phyloP scores from a whole-genome alignment of 1,284 basidiomycete species.

The Vanrija pseudolonga region DNA sequence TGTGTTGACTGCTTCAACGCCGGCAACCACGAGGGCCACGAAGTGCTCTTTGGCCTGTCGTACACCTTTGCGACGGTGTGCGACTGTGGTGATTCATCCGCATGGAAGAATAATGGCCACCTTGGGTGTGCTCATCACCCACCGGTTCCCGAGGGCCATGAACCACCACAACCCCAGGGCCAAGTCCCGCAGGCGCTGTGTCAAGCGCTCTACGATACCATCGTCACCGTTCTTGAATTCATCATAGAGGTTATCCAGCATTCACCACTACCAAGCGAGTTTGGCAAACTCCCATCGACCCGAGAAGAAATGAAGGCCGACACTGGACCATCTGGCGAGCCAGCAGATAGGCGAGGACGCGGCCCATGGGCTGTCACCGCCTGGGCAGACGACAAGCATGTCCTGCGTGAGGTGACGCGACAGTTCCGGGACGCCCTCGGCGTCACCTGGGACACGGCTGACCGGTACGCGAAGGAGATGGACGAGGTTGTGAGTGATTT shows the following conservation, averaged over 20 bases:
- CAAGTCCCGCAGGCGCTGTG: conserved; percentile 57
- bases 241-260: conserved; percentile 79
- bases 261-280: conserved; percentile 70
- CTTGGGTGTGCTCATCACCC: conserved; percentile 70
- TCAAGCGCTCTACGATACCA: conserved; percentile 66
- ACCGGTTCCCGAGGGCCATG: conserved; percentile 35
- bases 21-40: conserved; percentile 76
- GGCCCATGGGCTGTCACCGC: conserved; percentile 80
- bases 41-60: conserved; percentile 83
- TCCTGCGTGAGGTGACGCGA: conserved; percentile 81
- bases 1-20: conserved; percentile 83
- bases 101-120: conserved; percentile 60
- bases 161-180: conserved; percentile 27
- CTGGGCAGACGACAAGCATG: conserved; percentile 99
- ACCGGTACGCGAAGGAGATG: conserved; percentile 63
- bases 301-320: conserved; percentile 55
- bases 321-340: conserved; percentile 26
- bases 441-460: conserved; percentile 49
- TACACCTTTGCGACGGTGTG: conserved; percentile 87
- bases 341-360: conserved; percentile 46
- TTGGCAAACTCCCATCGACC: conserved; percentile 57
- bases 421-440: conserved; percentile 66
- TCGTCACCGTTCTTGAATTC: conserved; percentile 76
- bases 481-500: conserved; percentile 52
- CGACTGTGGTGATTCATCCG: conserved; percentile 85